These are phyloP conservation scores for Jaenimonas drosophilae DNA, from an alignment of 208 protist genomes.

Conservation along the genomic window DNA sequence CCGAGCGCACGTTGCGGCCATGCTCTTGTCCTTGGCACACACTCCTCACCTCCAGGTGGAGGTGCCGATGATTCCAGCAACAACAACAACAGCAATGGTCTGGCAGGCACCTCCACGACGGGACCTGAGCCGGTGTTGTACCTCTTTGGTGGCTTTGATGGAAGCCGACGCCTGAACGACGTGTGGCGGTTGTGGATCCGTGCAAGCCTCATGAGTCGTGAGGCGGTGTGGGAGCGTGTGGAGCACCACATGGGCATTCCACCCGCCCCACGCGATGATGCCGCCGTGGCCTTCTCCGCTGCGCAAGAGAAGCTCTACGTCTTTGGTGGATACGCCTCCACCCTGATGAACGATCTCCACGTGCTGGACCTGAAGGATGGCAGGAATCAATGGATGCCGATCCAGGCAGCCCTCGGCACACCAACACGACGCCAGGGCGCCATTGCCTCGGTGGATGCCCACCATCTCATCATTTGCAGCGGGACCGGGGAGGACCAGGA, in stretches of 20 bases:
- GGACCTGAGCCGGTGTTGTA: conserved; percentile 32
- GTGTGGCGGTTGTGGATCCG: conserved; percentile 35
- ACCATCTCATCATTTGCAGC: conserved; percentile 19
- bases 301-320: conserved; percentile 21
- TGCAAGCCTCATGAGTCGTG: conserved; percentile 11
- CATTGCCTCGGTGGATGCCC: conserved; percentile 13
- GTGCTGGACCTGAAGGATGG: conserved; percentile 21
- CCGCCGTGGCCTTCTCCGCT: conserved; percentile 24
- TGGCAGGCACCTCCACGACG: no score
- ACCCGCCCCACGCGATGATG: conserved; percentile 25
- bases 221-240: conserved; percentile 21
- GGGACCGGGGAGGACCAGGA: conserved; percentile 15
- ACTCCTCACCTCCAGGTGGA: background rate
- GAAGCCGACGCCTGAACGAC: conserved; percentile 29
- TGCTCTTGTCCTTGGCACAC: conserved; percentile 1
- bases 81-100: no score
- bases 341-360: conserved; percentile 21
- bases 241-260: conserved; percentile 8
- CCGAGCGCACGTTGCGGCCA: conserved; percentile 2
- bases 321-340: conserved; percentile 21
- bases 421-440: conserved; percentile 13
- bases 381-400: conserved; percentile 16
- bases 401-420: conserved; percentile 3
- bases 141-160: conserved; percentile 56
- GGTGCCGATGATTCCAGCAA: background rate